Base-by-base conservation (phyloP, 441 rosid species). In the Pelargonium citronellum region DNA sequence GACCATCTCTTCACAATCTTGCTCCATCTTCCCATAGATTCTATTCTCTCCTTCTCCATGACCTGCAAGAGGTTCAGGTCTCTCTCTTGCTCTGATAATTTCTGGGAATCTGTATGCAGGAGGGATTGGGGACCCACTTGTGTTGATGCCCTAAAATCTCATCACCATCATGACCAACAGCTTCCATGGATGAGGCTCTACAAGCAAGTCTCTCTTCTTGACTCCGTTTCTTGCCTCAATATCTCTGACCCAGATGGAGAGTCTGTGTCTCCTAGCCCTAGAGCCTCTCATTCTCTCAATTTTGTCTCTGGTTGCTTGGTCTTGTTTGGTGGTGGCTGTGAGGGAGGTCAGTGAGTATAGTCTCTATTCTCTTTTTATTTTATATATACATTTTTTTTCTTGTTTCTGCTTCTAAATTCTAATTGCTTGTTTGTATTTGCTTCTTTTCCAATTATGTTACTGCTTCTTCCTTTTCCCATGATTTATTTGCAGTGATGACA, bases 261-360 rank as follows among this genome's bases (percentile, higher is more conserved):
- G 44, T 77, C 79, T 64, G 46, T 64, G 66, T 67, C 83, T n/a
- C 99, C 96, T 6, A 68, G 74, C 66, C 90, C 92, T 16, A 86
- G 99, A 71, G 99, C 99, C 63, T 94, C 99, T 72, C 99, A 94
- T 84, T 87, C 96, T 73, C 90, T 95, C 81, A 87, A 90, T 70
- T 89, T 91, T 66, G 90, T 91, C 44, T 87, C 90, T 73, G 89
- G 85, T 87, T 87, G 87, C 83, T 77, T 94, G 80, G 85, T 91
- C 74, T 71, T 95, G 77, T 91, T 90, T 73, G 99, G 99, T 62
- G 99, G 97, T 70, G 99, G 99, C 69, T 78, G 87, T 73, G 92
- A 91, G 82, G 99, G 97, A 90, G 99, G 97, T 95, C 69, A 79
- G 84, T 71, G 66, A 12, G 8, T 7, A 53, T 13, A 12, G 7